Conservation (phyloP, 148 eudicot species). For the Vaccinium corymbosum region DNA sequence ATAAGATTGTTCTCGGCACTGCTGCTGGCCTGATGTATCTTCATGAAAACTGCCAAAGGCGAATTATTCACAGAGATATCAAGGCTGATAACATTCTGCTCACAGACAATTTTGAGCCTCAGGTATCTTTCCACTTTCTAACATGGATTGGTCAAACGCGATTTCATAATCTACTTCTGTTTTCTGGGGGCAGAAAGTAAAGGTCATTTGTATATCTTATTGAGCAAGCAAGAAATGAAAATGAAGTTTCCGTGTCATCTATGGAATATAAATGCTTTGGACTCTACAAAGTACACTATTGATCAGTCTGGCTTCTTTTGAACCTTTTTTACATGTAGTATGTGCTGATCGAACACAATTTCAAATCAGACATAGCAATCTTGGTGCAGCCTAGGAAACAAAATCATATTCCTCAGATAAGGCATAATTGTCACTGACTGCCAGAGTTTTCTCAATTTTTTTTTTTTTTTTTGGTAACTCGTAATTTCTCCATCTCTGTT, state of each 20-base stretch:
- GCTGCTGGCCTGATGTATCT: conserved; percentile 82
- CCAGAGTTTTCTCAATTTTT: conserved; percentile 1
- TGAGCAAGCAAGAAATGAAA: neutral
- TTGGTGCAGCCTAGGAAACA: neutral
- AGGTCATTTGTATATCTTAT: neutral
- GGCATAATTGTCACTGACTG: neutral
- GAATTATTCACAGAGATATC: conserved; percentile 93
- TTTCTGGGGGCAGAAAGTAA: neutral
- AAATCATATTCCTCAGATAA: neutral
- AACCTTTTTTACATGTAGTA: neutral
- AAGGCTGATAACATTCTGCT: conserved; percentile 85
- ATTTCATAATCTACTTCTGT: neutral
- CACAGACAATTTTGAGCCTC: conserved; percentile 72
- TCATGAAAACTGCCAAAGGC: conserved; percentile 75
- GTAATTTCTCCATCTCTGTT: neutral
- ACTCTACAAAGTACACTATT: neutral
- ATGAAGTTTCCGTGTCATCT: neutral
- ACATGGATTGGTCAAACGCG: conserved; percentile 3
- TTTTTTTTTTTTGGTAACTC: too few relatives aligned
- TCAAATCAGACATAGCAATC: too few relatives aligned
- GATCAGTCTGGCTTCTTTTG: neutral
- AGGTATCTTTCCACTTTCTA: conserved; percentile 43
- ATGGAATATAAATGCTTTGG: neutral
- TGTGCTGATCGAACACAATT: too few relatives aligned
- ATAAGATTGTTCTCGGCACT: conserved; percentile 69